Evolutionary conservation across 2,329 filamentous ascomycete species (phyloP).

Genomic region (Trichoderma cornu-damae): DNA sequence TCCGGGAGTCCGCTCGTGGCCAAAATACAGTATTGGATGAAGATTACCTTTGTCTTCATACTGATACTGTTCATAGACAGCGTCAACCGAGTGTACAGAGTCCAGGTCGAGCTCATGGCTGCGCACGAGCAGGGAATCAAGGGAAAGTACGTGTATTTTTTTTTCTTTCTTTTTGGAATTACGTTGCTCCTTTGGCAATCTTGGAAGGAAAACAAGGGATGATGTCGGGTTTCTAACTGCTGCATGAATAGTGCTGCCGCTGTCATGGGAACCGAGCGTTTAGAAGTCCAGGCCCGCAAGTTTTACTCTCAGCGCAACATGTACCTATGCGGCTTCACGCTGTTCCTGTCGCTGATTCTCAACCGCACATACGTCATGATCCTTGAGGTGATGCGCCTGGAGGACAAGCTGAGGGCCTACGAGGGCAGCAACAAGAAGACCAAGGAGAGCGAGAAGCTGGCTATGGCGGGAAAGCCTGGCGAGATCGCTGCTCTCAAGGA

Average conservation of each 20-base stretch:
- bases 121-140: constrained; percentile 54
- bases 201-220: neutral
- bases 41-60: constrained; percentile 99
- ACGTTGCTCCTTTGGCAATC: fast-evolving
- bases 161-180: neutral
- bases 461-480: constrained; percentile 65
- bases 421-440: constrained; percentile 53
- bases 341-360: constrained; percentile 96
- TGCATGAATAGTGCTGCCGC: constrained; percentile 43
- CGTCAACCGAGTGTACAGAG: constrained; percentile 91
- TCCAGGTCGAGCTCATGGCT: constrained; percentile 79
- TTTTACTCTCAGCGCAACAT: constrained; percentile 99
- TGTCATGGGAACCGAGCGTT: constrained; percentile 84
- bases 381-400: constrained; percentile 80
- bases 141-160: constrained; percentile 41
- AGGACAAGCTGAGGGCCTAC: constrained; percentile 82
- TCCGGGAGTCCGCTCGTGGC: constrained; percentile 80
- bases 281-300: constrained; percentile 98
- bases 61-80: constrained; percentile 97
- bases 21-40: constrained; percentile 94
- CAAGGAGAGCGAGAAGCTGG: constrained; percentile 68
- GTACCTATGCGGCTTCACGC: constrained; percentile 99
- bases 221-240: constrained; percentile 21
- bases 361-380: constrained; percentile 99
- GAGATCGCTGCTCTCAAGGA: constrained; percentile 66